phyloP scores from a whole-genome alignment of 495 filamentous ascomycete genomes.

The Xanthoparmelia taractica region DNA sequence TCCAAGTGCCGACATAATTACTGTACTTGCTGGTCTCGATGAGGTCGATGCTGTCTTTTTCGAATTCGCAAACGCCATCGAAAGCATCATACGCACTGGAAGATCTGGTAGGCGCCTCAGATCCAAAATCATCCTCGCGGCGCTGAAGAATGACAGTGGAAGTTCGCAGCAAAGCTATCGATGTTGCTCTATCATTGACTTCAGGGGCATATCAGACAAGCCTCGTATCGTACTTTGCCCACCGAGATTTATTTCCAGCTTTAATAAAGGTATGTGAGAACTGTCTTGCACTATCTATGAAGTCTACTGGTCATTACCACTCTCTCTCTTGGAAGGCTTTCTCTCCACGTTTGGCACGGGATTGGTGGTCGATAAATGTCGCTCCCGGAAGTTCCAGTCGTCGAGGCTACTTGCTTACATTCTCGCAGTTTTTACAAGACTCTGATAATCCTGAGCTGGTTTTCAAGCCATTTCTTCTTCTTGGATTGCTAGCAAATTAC shows the following conservation, averaged over 20 bases:
- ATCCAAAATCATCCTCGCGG: conserved; percentile 7
- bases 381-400: not conserved
- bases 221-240: conserved; percentile 88
- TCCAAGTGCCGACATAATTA: conserved; percentile 89
- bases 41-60: conserved; percentile 78
- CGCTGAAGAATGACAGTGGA: conserved; percentile 44
- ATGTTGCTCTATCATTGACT: conserved; percentile 73
- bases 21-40: conserved; percentile 78
- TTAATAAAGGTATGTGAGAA: conserved; percentile 72
- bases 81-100: conserved; percentile 73
- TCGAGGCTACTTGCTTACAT: not conserved
- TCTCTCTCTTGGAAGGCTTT: not conserved
- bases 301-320: not conserved
- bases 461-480: conserved; percentile 69
- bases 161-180: conserved; percentile 69
- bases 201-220: conserved; percentile 91
- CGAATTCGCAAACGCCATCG: conserved; percentile 77
- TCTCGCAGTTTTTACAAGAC: conserved; percentile 72
- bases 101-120: conserved; percentile 49
- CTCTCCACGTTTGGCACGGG: not conserved
- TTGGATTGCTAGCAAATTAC: conserved; percentile 93
- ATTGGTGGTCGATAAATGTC: not conserved
- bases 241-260: conserved; percentile 87
- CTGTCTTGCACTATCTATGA: not conserved
- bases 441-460: conserved; percentile 53